phyloP scores from a whole-genome alignment of 2,329 filamentous ascomycete species.

The Colletotrichum tanaceti region DNA sequence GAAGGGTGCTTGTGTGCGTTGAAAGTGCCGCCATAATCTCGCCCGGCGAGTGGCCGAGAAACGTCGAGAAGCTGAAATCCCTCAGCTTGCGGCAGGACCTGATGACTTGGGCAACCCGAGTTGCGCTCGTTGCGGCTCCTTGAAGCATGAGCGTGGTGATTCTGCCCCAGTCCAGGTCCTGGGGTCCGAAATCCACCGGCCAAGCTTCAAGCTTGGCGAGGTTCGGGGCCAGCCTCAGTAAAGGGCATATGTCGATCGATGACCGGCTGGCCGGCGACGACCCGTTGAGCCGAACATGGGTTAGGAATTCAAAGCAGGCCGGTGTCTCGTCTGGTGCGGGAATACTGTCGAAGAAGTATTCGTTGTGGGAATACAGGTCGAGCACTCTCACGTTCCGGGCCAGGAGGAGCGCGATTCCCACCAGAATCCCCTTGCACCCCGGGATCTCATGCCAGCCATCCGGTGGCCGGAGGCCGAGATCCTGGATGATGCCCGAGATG shows the following conservation, averaged over 20 bases:
- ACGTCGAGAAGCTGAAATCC: neutral
- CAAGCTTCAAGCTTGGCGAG: neutral
- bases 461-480: neutral
- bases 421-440: neutral
- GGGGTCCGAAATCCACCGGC: neutral
- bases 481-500: neutral
- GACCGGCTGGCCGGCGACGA: neutral
- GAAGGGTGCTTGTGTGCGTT: neutral
- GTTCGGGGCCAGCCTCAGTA: neutral
- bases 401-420: neutral
- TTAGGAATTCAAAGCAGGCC: neutral
- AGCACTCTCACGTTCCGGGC: neutral
- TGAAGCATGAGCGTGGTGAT: neutral
- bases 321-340: neutral
- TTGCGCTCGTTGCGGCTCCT: neutral
- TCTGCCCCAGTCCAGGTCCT: neutral
- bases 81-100: neutral
- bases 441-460: neutral
- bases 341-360: neutral
- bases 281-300: neutral
- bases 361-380: neutral
- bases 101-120: neutral
- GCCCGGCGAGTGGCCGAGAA: neutral
- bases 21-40: neutral
- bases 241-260: neutral